Conservation (phyloP, 1,284 basidiomycete species). For the Ceraceosorus guamensis region DNA sequence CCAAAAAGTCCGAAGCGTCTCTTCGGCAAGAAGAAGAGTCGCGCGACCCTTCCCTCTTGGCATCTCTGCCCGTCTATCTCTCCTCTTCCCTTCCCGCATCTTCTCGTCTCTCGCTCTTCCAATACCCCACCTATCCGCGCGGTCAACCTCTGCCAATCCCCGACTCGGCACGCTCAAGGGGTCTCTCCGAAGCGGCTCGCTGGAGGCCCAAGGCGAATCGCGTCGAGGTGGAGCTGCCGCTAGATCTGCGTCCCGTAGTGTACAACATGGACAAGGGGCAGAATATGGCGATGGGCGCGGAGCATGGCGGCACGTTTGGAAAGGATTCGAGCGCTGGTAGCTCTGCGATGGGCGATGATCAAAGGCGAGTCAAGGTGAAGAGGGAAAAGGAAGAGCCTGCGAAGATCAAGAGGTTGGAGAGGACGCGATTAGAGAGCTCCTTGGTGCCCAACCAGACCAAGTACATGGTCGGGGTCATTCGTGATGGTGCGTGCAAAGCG, state of each 20-base stretch:
- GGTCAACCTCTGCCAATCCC: slow-evolving; percentile 39
- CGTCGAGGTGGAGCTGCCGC: slow-evolving; percentile 43
- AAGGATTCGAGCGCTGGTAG: background rate
- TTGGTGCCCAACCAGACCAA: slow-evolving; percentile 37
- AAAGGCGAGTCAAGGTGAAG: background rate
- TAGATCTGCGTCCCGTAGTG: slow-evolving; percentile 38
- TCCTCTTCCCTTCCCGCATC: slow-evolving; percentile 29
- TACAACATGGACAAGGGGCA: slow-evolving; percentile 39
- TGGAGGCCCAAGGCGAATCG: slow-evolving; percentile 39
- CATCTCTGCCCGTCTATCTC: slow-evolving; percentile 43
- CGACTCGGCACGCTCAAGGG: slow-evolving; percentile 33
- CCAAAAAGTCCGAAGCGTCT: background rate
- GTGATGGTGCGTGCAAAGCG: slow-evolving; percentile 15
- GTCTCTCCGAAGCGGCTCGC: slow-evolving; percentile 30
- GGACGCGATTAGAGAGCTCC: slow-evolving; percentile 37
- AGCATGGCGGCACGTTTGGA: slow-evolving; percentile 11
- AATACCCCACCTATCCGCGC: slow-evolving; percentile 42
- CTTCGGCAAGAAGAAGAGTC: background rate
- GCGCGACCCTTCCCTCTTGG: slow-evolving; percentile 19
- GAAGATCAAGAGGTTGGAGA: slow-evolving; percentile 28
- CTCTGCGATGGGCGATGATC: background rate
- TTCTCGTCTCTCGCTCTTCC: slow-evolving; percentile 36
- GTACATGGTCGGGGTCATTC: slow-evolving; percentile 44
- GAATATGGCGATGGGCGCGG: slow-evolving; percentile 22
- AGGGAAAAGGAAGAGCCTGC: slow-evolving; percentile 17